Evolutionary conservation across 2,329 filamentous ascomycete species (phyloP).

Genomic region (Trichoderma koningiopsis): DNA sequence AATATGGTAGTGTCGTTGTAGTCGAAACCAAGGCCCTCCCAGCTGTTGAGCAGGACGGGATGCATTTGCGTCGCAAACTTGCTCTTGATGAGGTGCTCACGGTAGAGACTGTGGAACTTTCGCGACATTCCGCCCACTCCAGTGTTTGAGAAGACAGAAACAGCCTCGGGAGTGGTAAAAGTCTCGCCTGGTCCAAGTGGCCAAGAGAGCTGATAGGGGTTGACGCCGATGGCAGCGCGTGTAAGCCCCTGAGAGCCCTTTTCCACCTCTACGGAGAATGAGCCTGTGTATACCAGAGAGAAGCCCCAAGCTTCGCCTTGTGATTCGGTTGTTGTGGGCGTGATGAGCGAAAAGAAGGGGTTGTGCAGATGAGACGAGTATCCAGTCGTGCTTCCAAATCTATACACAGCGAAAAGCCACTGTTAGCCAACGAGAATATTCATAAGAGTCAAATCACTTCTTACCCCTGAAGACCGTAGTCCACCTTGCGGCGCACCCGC

Average conservation of each 20-base stretch:
- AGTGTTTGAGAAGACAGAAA: slow-evolving; percentile 60
- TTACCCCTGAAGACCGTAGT: slow-evolving; percentile 58
- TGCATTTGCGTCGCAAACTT: slow-evolving; percentile 55
- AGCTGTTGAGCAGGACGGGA: slow-evolving; percentile 64
- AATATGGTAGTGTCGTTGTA: slow-evolving; percentile 60
- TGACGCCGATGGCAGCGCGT: slow-evolving; percentile 61
- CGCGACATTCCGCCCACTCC: slow-evolving; percentile 65
- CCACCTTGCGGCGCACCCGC: slow-evolving; percentile 55
- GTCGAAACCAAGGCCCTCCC: slow-evolving; percentile 64
- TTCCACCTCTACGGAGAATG: slow-evolving; percentile 63
- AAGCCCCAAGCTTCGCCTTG: slow-evolving; percentile 66
- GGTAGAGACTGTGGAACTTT: slow-evolving; percentile 62
- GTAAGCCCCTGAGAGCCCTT: slow-evolving; percentile 64
- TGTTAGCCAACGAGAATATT: not conserved
- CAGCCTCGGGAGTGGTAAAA: slow-evolving; percentile 63
- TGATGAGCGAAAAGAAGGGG: slow-evolving; percentile 61
- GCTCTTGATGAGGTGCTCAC: slow-evolving; percentile 61
- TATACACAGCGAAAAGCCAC: slow-evolving; percentile 37
- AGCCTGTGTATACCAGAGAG: slow-evolving; percentile 65
- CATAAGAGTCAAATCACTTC: not conserved
- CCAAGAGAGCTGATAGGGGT: slow-evolving; percentile 63
- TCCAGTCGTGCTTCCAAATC: slow-evolving; percentile 62
- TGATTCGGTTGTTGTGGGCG: slow-evolving; percentile 60
- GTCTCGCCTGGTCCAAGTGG: slow-evolving; percentile 56
- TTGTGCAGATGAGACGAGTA: slow-evolving; percentile 68